Conservation (phyloP, 2,329 filamentous ascomycete species). For the Aspergillus sp. region DNA sequence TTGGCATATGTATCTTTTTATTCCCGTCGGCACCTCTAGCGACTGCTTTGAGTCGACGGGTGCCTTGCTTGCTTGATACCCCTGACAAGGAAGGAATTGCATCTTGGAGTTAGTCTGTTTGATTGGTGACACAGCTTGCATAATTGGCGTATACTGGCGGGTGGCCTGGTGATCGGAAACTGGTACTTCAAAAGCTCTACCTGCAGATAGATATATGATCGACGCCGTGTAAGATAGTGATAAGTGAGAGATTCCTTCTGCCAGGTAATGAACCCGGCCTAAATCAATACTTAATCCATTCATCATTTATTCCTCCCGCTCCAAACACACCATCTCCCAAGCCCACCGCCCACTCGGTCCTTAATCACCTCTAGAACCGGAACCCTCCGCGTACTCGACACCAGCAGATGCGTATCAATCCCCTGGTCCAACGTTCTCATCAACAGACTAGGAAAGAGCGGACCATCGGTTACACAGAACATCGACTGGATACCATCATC, state of each 20-base stretch:
- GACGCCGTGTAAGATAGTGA: conserved; percentile 9
- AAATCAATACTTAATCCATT: background rate
- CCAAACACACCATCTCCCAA: conserved; percentile 41
- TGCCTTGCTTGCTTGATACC: conserved; percentile 27
- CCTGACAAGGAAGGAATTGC: conserved; percentile 19
- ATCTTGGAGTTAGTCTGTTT: conserved; percentile 28
- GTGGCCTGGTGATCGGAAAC: background rate
- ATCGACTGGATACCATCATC: conserved; percentile 23
- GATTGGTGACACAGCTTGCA: conserved; percentile 8
- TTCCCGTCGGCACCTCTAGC: background rate
- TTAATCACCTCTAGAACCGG: conserved; percentile 41
- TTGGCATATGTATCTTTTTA: background rate
- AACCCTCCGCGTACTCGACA: conserved; percentile 28
- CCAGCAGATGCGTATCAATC: conserved; percentile 39
- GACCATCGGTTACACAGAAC: conserved; percentile 20
- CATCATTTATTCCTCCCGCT: background rate
- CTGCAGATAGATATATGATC: background rate
- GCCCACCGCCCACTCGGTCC: conserved; percentile 34
- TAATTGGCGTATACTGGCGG: conserved; percentile 20
- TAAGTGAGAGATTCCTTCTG: background rate
- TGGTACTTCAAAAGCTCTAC: background rate
- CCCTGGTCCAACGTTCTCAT: conserved; percentile 40
- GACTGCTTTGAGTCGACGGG: background rate
- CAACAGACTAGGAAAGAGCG: conserved; percentile 31
- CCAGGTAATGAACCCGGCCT: background rate